Percentiles rank a stretch among this genome's conserved stretches.
phyloP scores from a whole-genome alignment of 2,329 filamentous ascomycete genomes.

The Elsinoe perseae region DNA sequence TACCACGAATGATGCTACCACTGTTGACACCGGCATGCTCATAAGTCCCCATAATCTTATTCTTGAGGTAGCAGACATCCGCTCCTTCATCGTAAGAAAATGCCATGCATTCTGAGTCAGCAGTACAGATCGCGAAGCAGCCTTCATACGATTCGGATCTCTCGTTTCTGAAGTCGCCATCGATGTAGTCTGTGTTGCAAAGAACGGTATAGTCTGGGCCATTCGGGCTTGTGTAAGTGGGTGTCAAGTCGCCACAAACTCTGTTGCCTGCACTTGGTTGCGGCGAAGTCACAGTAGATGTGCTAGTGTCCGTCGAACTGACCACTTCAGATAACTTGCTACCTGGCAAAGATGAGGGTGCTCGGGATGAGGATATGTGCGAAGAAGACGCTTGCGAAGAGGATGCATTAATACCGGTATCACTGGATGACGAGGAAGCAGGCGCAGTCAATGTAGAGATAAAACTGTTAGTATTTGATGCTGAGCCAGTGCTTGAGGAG shows the following conservation, averaged over 20 bases:
- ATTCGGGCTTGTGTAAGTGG: not conserved
- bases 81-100: conserved; percentile 12
- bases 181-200: conserved; percentile 5
- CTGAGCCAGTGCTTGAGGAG: not conserved
- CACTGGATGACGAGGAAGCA: no score
- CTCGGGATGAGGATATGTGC: not conserved
- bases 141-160: not conserved
- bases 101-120: conserved; percentile 3
- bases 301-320: not conserved
- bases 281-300: not conserved
- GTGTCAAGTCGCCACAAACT: not conserved
- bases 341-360: not conserved
- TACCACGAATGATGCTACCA: conserved; percentile 1
- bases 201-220: not conserved
- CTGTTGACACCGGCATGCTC: conserved; percentile 2
- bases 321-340: not conserved
- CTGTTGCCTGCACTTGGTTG: not conserved
- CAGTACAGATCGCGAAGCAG: conserved; percentile 11
- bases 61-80: conserved; percentile 15
- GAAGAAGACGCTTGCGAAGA: not conserved
- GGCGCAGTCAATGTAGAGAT: no score
- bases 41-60: not conserved
- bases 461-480: no score
- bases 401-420: not conserved
- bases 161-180: conserved; percentile 4